Evolutionary conservation across 148 eudicot genomes (phyloP), one percentile per base, ranked within the genome.

Genomic region (Amaranthus cruentus): DNA sequence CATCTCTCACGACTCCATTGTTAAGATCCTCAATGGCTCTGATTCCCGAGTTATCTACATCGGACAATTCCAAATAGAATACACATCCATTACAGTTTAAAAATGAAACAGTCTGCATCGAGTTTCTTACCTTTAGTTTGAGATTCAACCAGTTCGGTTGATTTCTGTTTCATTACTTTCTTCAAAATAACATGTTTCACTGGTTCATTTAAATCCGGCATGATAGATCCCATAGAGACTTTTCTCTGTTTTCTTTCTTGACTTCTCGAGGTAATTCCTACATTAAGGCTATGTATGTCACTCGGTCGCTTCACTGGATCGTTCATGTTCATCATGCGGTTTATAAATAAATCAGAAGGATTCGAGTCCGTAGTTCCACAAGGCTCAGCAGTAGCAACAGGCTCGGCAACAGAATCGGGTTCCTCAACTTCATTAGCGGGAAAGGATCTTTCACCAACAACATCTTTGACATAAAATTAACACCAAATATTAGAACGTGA

Each of bases 121-220:
- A 54, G 60, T 5, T 46, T 58, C 38, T 44, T 75, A 87, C 90
- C 89, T 79, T 77, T 74, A 66, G 68, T 52, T 52, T 66, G 73
- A 66, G 78, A 68, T 69, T 51, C 80, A 62, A 71, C 46, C 70
- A 71, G 84, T 18, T 68, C 52, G 62, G 51, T 57, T 72, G 59
- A 51, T 47, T 57, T 78, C 64, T 62, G 78, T 68, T 70, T 63
- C 75, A 69, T 78, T 73, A 80, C 85, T 73, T 61, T 76, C 47
- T 65, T 67, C 51, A 53, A 53, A 18, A 18, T 21, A 58, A 51
- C 46, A 58, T 64, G 13, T 54, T 54, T 72, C 8, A 73, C 58
- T 14, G 53, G 70, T 82, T 88, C 77, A 62, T 83, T 47, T 64
- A 10, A 9, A 43, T 61, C 80, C 54, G 55, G 51, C 67, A 12